Evolutionary conservation across 805 yeast species (phyloP), one percentile per base, ranked within the genome.

Genomic region (Cyberlindnera mississippiensis): DNA sequence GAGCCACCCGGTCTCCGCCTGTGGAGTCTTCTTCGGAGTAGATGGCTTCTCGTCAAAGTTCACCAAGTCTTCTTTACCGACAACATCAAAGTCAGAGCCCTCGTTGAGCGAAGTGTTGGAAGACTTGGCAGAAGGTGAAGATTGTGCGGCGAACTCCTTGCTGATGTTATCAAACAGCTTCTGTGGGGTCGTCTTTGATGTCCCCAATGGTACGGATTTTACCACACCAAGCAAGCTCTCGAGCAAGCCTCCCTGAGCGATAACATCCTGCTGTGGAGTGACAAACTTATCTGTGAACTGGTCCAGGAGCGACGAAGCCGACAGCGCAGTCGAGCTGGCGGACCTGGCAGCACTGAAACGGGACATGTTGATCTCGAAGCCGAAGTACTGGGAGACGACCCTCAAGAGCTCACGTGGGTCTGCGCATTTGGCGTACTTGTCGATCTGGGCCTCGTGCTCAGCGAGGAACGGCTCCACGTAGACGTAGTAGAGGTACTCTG

Each of bases 81-180:
- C 73, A 20, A 76, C 57, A 42, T 73, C 79, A 57, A 67, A 75
- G 28, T 70, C 80, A 26, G 33, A 20, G 17, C 59, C 41, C 9
- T 49, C 46, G 38, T 22, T 38, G 2, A 33, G n/a, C 16, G 40
- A 13, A 2, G 22, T 27, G 10, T 11, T 33, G 12, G 35, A 11
- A 11, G n/a, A 22, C 8, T 36, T 36, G 27, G 29, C 12, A 12
- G 29, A 27, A 11, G 14, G 14, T 13, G 12, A 6, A 13, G 13
- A 12, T 11, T 5, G n/a, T 5, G 6, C 29, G 13, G 29, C 6
- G 14, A 27, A 5, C 12, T 27, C 29, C 29, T 27, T 27, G 6
- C 14, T 12, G 29, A 27, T 13, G 14, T 11, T 13, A 27, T 27
- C 29, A 10, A 27, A 12, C 12, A 27, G 12, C 20, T 38, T 38